Percentiles rank a stretch among this genome's conserved stretches.
These are phyloP conservation scores for Oryza australiensis DNA, from an alignment of 176 grass and related monocot species.

Conservation along the genomic window DNA sequence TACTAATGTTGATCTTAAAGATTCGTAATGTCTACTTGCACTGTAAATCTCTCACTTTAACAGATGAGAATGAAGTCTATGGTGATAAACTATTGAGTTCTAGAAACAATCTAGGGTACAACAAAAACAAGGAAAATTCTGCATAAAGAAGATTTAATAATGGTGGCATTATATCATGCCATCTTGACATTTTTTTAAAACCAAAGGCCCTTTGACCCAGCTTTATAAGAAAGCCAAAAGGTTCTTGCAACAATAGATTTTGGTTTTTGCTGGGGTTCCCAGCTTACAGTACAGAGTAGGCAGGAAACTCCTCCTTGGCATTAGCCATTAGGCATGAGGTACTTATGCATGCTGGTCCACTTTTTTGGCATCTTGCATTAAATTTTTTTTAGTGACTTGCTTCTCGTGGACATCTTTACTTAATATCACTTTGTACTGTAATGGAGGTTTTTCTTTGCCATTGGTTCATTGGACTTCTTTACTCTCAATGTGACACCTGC, in stretches of 20 bases:
- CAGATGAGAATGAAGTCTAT: neutral
- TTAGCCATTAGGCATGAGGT: neutral
- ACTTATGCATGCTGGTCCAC: constrained; percentile 1
- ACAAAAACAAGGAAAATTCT: neutral
- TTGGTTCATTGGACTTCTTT: neutral
- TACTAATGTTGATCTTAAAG: constrained; percentile 13
- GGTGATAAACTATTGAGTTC: neutral
- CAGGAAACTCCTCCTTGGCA: neutral
- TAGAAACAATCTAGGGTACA: neutral
- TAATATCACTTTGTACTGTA: neutral
- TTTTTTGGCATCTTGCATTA: constrained; percentile 1
- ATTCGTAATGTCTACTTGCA: constrained; percentile 24
- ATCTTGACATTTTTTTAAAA: neutral
- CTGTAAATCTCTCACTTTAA: neutral
- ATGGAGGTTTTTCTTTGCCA: neutral
- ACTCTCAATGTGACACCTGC: neutral
- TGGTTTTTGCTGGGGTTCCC: neutral
- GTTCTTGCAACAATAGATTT: neutral
- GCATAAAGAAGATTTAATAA: neutral
- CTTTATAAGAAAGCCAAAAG: neutral
- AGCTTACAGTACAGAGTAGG: neutral
- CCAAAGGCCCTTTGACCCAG: neutral
- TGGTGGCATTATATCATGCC: neutral
- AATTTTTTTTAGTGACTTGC: neutral
- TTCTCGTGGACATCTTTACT: neutral